Percentiles rank a stretch among this genome's conserved stretches.
These are phyloP conservation scores for Podaxis mareebaensis DNA, from an alignment of 768 basidiomycete species.

Conservation along the genomic window DNA sequence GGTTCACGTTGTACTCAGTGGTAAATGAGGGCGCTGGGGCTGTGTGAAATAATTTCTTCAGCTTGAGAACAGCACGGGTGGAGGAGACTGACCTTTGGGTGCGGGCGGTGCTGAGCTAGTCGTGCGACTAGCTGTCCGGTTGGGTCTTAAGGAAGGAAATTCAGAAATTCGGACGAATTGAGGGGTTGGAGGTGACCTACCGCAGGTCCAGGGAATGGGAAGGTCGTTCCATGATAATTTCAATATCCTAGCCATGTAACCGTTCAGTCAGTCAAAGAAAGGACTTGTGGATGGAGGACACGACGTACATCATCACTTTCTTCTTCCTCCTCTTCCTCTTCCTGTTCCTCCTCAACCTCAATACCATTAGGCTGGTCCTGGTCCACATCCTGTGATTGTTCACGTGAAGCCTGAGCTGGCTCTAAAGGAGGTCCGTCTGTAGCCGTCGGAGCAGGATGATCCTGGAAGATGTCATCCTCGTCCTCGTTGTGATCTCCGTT, in stretches of 20 bases:
- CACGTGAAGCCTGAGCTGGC: slow-evolving; percentile 2
- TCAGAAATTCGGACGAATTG: not conserved
- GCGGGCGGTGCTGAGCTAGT: slow-evolving; percentile 18
- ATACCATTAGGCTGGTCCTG: slow-evolving; percentile 33
- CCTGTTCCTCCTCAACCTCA: slow-evolving; percentile 38
- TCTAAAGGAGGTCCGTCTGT: not conserved
- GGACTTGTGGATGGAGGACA: not conserved
- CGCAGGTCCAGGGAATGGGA: slow-evolving; percentile 75
- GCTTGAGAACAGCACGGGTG: not conserved
- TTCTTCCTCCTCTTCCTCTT: slow-evolving; percentile 31
- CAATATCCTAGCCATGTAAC: slow-evolving; percentile 61
- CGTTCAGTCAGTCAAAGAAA: slow-evolving; percentile 1
- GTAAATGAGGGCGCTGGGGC: slow-evolving; percentile 62
- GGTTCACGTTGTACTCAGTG: slow-evolving; percentile 80
- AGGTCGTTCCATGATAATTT: slow-evolving; percentile 87
- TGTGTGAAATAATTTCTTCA: slow-evolving; percentile 24
- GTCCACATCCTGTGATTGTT: slow-evolving; percentile 34
- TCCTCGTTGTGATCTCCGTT: slow-evolving; percentile 42
- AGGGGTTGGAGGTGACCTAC: slow-evolving; percentile 34
- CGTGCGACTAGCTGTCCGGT: slow-evolving; percentile 16
- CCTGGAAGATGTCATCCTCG: slow-evolving; percentile 7
- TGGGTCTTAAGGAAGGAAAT: not conserved
- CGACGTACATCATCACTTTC: slow-evolving; percentile 43
- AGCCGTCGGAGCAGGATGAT: not conserved
- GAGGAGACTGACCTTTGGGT: slow-evolving; percentile 19